Evolutionary conservation across 176 grass and related monocot genomes (phyloP).

Genomic region (Poa pratensis): DNA sequence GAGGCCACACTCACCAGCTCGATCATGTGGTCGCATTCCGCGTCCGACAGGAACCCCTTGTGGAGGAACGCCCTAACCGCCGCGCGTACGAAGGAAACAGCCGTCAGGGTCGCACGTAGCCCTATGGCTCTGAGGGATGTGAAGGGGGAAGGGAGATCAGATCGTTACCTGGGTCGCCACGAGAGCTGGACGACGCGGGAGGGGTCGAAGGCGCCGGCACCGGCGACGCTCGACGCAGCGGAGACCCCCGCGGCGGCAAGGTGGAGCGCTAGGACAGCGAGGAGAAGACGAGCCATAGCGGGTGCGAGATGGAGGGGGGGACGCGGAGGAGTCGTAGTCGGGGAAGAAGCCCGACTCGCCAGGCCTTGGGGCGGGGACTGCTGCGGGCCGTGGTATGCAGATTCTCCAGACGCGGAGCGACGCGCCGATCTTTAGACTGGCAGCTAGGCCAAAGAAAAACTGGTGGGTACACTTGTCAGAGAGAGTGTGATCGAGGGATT

Average conservation of each 20-base stretch:
- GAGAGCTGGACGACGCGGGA: slow-evolving; percentile 74
- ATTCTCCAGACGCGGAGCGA: neutral
- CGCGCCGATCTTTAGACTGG: neutral
- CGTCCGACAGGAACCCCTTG: slow-evolving; percentile 76
- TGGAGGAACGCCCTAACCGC: slow-evolving; percentile 69
- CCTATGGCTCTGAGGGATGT: neutral
- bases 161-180: slow-evolving; percentile 75
- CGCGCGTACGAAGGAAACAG: neutral
- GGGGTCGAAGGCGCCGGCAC: slow-evolving; percentile 52
- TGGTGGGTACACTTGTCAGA: neutral
- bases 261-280: slow-evolving; percentile 30
- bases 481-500: no score
- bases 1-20: slow-evolving; percentile 51
- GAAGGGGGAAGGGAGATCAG: slow-evolving; percentile 13
- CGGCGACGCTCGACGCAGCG: slow-evolving; percentile 5
- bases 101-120: slow-evolving; percentile 15
- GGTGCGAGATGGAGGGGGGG: slow-evolving; percentile 29
- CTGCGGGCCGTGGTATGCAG: no score
- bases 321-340: neutral
- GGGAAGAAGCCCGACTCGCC: slow-evolving; percentile 4
- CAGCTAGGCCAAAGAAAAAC: neutral
- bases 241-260: neutral
- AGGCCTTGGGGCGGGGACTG: no score
- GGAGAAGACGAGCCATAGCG: slow-evolving; percentile 43
- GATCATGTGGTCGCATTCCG: slow-evolving; percentile 85